phyloP scores from a whole-genome alignment of 257 asterid species.

The Ehretia macrophylla region DNA sequence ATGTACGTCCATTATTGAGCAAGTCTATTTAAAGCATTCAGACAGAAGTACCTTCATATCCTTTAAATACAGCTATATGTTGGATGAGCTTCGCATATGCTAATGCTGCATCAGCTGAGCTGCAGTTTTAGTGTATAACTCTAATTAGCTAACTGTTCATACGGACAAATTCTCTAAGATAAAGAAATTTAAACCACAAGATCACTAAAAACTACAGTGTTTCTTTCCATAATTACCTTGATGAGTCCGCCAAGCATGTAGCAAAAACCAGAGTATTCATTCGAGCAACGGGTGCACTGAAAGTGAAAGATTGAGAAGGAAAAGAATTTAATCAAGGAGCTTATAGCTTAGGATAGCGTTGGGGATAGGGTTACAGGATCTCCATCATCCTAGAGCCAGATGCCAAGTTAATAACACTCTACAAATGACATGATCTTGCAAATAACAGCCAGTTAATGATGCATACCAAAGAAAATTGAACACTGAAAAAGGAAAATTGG shows the following conservation, averaged over 20 bases:
- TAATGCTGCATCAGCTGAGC: slow-evolving; percentile 73
- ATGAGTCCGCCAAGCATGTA: slow-evolving; percentile 73
- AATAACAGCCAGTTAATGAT: too few relatives aligned
- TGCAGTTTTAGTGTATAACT: slow-evolving; percentile 28
- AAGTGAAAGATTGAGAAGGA: slow-evolving; percentile 26
- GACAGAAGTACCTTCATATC: slow-evolving; percentile 64
- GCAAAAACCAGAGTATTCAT: slow-evolving; percentile 74
- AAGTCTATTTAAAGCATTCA: slow-evolving; percentile 10
- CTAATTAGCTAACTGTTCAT: not conserved
- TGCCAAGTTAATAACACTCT: too few relatives aligned
- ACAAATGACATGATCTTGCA: too few relatives aligned
- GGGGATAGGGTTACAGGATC: too few relatives aligned
- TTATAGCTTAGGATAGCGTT: too few relatives aligned
- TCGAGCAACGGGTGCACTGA: slow-evolving; percentile 83
- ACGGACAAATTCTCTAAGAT: not conserved
- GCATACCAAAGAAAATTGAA: too few relatives aligned
- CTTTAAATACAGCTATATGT: slow-evolving; percentile 76
- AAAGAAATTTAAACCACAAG: slow-evolving; percentile 12
- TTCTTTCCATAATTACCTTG: slow-evolving; percentile 54
- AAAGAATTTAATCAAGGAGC: slow-evolving; percentile 13
- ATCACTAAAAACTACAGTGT: slow-evolving; percentile 3
- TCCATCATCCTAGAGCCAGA: too few relatives aligned
- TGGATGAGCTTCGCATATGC: slow-evolving; percentile 93
- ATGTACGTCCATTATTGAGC: not conserved
- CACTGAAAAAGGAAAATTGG: too few relatives aligned